Evolutionary conservation across 345 rosid genomes (phyloP).

Genomic region (Lepidium aucheri): DNA sequence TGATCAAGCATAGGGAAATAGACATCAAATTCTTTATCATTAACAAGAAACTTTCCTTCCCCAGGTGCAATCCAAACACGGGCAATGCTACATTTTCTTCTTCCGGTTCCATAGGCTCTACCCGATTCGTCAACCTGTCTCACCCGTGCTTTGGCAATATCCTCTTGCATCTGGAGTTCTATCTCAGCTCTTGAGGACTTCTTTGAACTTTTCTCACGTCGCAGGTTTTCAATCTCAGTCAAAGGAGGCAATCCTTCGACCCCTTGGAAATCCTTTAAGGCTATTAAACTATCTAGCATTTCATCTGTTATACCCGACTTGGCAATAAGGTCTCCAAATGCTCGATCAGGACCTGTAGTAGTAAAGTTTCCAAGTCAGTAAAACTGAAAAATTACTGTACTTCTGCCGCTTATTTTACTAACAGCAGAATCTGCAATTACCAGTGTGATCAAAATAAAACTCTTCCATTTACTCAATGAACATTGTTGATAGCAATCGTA

Average conservation of each 20-base stretch:
- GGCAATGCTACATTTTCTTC: slow-evolving; percentile 89
- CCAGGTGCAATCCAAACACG: slow-evolving; percentile 95
- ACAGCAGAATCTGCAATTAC: background rate
- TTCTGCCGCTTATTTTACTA: background rate
- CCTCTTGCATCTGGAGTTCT: slow-evolving; percentile 87
- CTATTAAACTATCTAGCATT: slow-evolving; percentile 90
- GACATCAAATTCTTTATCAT: slow-evolving; percentile 78
- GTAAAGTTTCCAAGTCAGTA: slow-evolving; percentile 3
- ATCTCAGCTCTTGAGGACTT: slow-evolving; percentile 72
- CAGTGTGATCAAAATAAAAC: background rate
- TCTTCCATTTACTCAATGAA: background rate
- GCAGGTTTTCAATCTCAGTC: slow-evolving; percentile 67
- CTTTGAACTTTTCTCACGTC: slow-evolving; percentile 57
- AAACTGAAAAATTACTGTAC: background rate
- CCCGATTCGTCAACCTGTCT: slow-evolving; percentile 82
- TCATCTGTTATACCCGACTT: slow-evolving; percentile 90
- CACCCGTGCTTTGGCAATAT: slow-evolving; percentile 72
- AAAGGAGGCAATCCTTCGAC: slow-evolving; percentile 81
- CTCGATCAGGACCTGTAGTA: slow-evolving; percentile 70
- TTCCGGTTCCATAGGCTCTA: slow-evolving; percentile 95
- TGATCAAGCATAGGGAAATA: slow-evolving; percentile 95
- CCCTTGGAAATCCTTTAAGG: slow-evolving; percentile 75
- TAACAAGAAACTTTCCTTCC: slow-evolving; percentile 62
- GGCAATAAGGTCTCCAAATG: slow-evolving; percentile 88
- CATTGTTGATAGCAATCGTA: background rate